Conservation (phyloP, 495 filamentous ascomycete species). For the Aspergillus cavernicola region DNA sequence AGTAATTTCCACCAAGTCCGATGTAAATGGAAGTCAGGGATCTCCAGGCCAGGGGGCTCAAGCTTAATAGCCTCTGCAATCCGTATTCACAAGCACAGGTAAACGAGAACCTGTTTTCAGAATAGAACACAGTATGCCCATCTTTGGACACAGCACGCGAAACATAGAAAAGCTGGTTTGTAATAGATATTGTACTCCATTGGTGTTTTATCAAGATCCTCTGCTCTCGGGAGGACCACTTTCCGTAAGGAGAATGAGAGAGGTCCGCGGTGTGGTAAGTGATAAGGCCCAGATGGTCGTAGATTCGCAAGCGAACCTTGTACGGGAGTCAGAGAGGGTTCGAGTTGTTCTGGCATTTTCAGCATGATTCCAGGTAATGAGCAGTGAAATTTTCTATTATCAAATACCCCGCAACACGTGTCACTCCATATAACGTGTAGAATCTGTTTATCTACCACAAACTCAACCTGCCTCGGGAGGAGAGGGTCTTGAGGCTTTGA, state of each 20-base stretch:
- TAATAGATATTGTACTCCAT: neutral
- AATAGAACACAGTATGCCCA: conserved; percentile 2
- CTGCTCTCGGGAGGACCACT: conserved; percentile 8
- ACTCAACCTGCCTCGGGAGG: too few species aligned
- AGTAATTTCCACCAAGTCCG: too few species aligned
- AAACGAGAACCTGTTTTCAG: neutral
- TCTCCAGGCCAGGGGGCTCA: conserved; percentile 1
- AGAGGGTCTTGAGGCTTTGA: too few species aligned
- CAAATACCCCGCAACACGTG: too few species aligned
- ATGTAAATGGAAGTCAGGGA: neutral
- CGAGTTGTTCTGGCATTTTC: neutral
- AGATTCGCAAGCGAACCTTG: neutral
- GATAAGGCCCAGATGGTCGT: neutral
- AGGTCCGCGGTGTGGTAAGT: neutral
- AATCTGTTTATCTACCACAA: too few species aligned
- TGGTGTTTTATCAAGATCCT: neutral
- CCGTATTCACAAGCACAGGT: neutral
- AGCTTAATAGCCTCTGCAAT: neutral
- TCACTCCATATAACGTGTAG: too few species aligned
- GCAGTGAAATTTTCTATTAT: too few species aligned
- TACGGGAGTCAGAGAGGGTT: neutral
- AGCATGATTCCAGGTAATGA: too few species aligned
- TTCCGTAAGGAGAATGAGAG: neutral
- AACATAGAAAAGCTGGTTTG: conserved; percentile 12
- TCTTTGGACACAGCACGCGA: conserved; percentile 10